phyloP scores from a whole-genome alignment of 2,329 filamentous ascomycete genomes.

The Cladosporium sp. region DNA sequence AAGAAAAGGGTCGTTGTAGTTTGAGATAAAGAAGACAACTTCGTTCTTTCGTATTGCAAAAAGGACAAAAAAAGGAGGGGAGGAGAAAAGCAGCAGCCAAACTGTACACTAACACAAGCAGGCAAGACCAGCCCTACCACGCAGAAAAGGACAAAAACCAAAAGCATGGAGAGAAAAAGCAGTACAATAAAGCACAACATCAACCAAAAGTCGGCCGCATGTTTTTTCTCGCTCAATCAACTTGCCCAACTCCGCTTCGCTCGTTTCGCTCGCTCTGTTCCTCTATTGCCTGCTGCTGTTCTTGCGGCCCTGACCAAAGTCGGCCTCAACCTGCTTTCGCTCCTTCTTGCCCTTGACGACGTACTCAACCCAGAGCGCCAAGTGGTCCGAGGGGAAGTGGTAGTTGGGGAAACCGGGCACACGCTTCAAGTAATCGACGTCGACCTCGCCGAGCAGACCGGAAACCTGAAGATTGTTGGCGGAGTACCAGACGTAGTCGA shows the following conservation, averaged over 20 bases:
- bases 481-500: conserved; percentile 98
- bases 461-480: conserved; percentile 85
- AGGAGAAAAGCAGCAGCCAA: background rate
- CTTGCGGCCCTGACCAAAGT: conserved; percentile 31
- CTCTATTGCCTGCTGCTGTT: conserved; percentile 12
- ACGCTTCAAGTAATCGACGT: conserved; percentile 78
- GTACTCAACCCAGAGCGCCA: conserved; percentile 87
- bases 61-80: background rate
- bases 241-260: background rate
- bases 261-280: background rate
- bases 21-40: background rate
- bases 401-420: conserved; percentile 92
- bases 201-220: background rate
- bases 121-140: background rate
- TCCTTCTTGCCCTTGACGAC: conserved; percentile 85
- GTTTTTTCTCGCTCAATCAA: background rate
- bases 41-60: conserved; percentile 1
- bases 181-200: conserved; percentile 1
- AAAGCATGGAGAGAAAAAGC: background rate
- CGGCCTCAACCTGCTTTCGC: conserved; percentile 38
- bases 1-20: background rate
- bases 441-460: conserved; percentile 80
- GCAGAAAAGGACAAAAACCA: background rate
- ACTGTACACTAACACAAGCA: conserved; percentile 11
- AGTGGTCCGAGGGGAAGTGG: conserved; percentile 91